phyloP scores from a whole-genome alignment of 1,139 yeast genomes.

The Yamadazyma atmosphaerica region DNA sequence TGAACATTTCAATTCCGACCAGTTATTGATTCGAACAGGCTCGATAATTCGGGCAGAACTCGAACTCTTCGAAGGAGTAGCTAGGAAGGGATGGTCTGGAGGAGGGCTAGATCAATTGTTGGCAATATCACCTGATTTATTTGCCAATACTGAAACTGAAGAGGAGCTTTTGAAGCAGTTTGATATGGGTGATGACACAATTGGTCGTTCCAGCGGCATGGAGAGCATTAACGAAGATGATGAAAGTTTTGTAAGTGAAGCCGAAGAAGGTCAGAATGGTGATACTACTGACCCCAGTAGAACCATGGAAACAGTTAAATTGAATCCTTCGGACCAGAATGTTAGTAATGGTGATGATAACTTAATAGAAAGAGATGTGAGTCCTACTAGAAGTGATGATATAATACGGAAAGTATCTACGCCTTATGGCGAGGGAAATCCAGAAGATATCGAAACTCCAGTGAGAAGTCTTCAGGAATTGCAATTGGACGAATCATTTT shows the following conservation, averaged over 20 bases:
- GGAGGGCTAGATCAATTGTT: constrained; percentile 76
- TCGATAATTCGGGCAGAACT: constrained; percentile 75
- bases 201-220: constrained; percentile 4
- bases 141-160: constrained; percentile 27
- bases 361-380: neutral
- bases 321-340: constrained; percentile 3
- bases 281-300: constrained; percentile 9
- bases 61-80: constrained; percentile 77
- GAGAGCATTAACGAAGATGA: constrained; percentile 12
- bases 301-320: constrained; percentile 16
- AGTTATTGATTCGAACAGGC: constrained; percentile 57
- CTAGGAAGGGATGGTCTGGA: constrained; percentile 84
- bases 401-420: constrained; percentile 3
- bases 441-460: constrained; percentile 2
- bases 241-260: constrained; percentile 8
- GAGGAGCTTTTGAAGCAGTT: constrained; percentile 7
- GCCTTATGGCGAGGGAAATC: constrained; percentile 2
- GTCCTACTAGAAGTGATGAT: constrained; percentile 2
- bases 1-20: constrained; percentile 41
- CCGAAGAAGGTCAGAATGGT: neutral
- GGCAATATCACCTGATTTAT: constrained; percentile 54
- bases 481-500: constrained; percentile 29
- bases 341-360: neutral
- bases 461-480: constrained; percentile 6
- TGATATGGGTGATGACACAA: neutral